These are phyloP conservation scores for Penicillium sclerotiorum DNA, from an alignment of 2,329 filamentous ascomycete species.

Conservation along the genomic window DNA sequence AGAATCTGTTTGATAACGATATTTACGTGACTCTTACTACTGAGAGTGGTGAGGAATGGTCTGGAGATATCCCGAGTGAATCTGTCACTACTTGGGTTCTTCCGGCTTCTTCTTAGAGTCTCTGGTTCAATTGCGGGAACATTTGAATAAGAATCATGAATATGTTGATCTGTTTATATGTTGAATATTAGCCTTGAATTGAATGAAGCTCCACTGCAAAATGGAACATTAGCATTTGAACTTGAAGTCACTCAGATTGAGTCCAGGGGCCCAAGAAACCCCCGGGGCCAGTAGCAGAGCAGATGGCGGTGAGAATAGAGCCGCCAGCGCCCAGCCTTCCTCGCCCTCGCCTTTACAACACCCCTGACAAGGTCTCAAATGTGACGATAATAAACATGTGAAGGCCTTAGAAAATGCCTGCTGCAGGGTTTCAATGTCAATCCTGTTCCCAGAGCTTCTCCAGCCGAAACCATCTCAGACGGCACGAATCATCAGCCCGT, in stretches of 20 bases:
- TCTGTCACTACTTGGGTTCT: constrained; percentile 35
- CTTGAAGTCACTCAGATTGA: too few species aligned
- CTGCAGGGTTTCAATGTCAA: neutral
- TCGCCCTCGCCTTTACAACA: too few species aligned
- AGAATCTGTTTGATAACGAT: constrained; percentile 52
- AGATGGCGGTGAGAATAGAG: neutral
- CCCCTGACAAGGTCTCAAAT: too few species aligned
- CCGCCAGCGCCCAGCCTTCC: neutral
- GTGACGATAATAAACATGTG: too few species aligned
- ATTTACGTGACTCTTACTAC: constrained; percentile 42
- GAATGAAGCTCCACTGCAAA: too few species aligned
- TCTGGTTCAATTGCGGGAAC: too few species aligned
- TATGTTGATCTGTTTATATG: too few species aligned
- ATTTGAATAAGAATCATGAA: too few species aligned
- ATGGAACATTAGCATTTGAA: too few species aligned
- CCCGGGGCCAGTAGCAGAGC: too few species aligned
- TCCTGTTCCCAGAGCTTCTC: constrained; percentile 7
- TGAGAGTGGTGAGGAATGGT: constrained; percentile 29
- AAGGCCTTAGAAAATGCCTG: constrained; percentile 2
- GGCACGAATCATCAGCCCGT: constrained; percentile 15
- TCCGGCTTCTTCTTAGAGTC: constrained; percentile 17
- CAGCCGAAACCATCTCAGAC: constrained; percentile 9
- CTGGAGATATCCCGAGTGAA: constrained; percentile 30
- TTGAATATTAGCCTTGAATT: too few species aligned
- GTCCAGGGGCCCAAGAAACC: too few species aligned